Conservation (phyloP, 164 flowering plant species). For the Aristolochia fimbriata region DNA sequence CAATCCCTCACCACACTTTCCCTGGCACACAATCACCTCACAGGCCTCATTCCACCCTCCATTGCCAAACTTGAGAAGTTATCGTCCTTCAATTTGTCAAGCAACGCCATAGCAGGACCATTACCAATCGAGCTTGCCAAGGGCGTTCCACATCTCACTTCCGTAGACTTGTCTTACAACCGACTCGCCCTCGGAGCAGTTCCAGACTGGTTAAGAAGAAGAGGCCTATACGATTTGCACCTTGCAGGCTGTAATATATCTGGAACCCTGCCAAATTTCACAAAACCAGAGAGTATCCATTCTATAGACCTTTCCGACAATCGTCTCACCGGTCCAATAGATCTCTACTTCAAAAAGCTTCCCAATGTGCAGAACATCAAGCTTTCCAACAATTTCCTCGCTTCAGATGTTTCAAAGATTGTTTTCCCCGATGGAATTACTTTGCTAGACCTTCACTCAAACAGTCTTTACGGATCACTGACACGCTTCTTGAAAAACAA, state of each 20-base stretch:
- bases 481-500: conserved; percentile 33
- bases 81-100: conserved; percentile 71
- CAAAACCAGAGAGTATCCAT: conserved; percentile 43
- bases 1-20: conserved; percentile 58
- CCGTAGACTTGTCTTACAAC: conserved; percentile 83
- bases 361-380: conserved; percentile 47
- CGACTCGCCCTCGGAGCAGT: conserved; percentile 46
- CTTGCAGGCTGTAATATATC: conserved; percentile 72
- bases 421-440: conserved; percentile 47
- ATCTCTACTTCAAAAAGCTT: conserved; percentile 48
- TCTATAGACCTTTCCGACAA: conserved; percentile 79
- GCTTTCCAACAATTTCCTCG: conserved; percentile 63
- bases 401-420: conserved; percentile 35
- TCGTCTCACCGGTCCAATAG: conserved; percentile 32
- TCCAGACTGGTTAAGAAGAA: conserved; percentile 70
- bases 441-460: conserved; percentile 56
- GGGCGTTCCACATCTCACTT: conserved; percentile 57
- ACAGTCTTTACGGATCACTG: conserved; percentile 54
- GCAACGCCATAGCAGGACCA: conserved; percentile 57
- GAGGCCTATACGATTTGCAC: conserved; percentile 47
- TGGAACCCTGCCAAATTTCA: conserved; percentile 62
- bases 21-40: conserved; percentile 41
- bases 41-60: conserved; percentile 67
- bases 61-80: conserved; percentile 45
- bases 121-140: conserved; percentile 34